These are phyloP conservation scores for Termitomyces sp. DNA, from an alignment of 1,284 basidiomycete species.

Conservation along the genomic window DNA sequence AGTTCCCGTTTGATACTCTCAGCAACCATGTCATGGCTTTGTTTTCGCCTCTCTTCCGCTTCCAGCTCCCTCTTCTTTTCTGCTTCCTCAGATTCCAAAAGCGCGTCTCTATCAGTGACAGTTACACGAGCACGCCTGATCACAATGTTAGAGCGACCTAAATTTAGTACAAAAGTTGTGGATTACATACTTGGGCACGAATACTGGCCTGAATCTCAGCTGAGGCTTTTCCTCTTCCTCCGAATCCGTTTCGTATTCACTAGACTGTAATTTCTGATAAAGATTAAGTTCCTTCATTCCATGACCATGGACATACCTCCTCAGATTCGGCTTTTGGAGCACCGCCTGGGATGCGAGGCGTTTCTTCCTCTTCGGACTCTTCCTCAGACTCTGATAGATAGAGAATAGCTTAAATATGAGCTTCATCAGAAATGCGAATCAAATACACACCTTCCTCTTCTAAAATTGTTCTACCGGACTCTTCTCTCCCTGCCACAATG, in stretches of 20 bases:
- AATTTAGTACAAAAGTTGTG: conserved; percentile 1
- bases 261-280: conserved; percentile 46
- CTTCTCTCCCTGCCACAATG: conserved; percentile 67
- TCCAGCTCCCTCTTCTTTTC: conserved; percentile 58
- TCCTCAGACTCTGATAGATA: conserved; percentile 34
- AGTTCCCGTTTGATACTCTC: conserved; percentile 82
- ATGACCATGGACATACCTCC: conserved; percentile 32
- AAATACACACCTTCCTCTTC: conserved; percentile 32
- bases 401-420: neutral
- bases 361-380: conserved; percentile 44
- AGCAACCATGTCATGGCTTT: conserved; percentile 83
- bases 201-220: conserved; percentile 78
- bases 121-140: conserved; percentile 69
- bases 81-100: conserved; percentile 68
- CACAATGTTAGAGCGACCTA: neutral
- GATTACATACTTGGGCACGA: conserved; percentile 78
- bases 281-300: neutral
- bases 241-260: conserved; percentile 71
- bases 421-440: neutral
- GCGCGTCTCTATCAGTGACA: conserved; percentile 57
- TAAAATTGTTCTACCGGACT: conserved; percentile 62
- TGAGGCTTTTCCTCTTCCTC: conserved; percentile 62
- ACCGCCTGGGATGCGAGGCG: conserved; percentile 20
- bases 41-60: conserved; percentile 70
- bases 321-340: conserved; percentile 38